Evolutionary conservation across 306 rosid species (phyloP).

Genomic region (Fragaria iinumae): DNA sequence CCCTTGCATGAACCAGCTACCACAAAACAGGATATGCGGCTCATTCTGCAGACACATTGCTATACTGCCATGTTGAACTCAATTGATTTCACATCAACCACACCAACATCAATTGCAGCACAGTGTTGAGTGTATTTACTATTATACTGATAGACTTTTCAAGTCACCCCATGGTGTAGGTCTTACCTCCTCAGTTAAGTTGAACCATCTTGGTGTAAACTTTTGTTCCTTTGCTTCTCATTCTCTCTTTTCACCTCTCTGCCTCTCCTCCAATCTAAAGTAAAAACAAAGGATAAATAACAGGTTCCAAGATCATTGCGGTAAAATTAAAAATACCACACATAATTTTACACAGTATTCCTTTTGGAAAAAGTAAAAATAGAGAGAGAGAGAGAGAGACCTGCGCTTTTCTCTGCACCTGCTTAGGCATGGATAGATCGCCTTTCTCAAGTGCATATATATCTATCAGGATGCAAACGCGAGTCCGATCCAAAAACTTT

Average conservation of each 20-base stretch:
- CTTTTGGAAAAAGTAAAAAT: conserved; percentile 12
- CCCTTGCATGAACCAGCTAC: neutral
- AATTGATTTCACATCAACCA: conserved; percentile 43
- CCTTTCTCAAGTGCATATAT: no score
- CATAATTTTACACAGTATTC: neutral
- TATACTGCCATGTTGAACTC: conserved; percentile 81
- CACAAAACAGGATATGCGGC: neutral
- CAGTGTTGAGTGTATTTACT: conserved; percentile 63
- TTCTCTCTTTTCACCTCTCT: conserved; percentile 77
- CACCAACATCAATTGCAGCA: conserved; percentile 41
- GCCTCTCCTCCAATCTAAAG: conserved; percentile 83
- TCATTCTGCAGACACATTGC: conserved; percentile 54
- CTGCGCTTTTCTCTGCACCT: no score
- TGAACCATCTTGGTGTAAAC: conserved; percentile 78
- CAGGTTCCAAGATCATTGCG: neutral
- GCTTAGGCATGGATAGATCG: no score
- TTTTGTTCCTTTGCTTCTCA: conserved; percentile 56
- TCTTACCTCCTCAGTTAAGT: conserved; percentile 66
- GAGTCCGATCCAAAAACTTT: no score
- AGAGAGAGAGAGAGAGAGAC: no score
- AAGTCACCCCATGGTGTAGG: conserved; percentile 92
- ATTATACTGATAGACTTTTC: conserved; percentile 73
- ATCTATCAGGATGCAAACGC: no score
- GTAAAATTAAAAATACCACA: neutral
- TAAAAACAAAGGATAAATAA: conserved; percentile 7